A percentile compares a stretch with the other conserved stretches of the same genome.
Conservation (phyloP, 2,329 filamentous ascomycete species). For the Nemania sp. region DNA sequence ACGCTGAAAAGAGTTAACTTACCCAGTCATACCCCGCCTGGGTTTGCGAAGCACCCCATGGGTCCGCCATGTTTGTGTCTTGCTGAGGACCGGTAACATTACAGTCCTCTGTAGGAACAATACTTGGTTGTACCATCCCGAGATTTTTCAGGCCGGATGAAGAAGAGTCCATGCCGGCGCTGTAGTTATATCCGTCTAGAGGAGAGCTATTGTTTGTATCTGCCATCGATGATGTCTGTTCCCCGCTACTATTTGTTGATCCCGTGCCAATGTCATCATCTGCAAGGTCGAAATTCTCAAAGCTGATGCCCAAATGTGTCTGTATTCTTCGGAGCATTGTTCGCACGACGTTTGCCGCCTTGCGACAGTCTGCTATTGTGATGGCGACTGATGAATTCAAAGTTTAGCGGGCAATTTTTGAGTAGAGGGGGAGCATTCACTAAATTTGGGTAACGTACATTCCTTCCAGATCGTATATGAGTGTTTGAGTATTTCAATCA, state of each 20-base stretch:
- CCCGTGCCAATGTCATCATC: constrained; percentile 3
- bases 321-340: constrained; percentile 52
- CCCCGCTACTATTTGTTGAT: constrained; percentile 7
- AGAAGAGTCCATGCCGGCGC: constrained; percentile 18
- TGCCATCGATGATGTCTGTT: constrained; percentile 25
- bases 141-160: constrained; percentile 26
- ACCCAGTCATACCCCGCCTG: constrained; percentile 39
- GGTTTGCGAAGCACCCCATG: constrained; percentile 32
- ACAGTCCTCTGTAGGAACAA: constrained; percentile 4
- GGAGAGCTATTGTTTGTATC: constrained; percentile 6
- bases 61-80: constrained; percentile 22
- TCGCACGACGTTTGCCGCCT: constrained; percentile 51
- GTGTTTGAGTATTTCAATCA: constrained; percentile 47
- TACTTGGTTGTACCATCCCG: constrained; percentile 20
- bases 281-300: constrained; percentile 8
- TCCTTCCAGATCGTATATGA: constrained; percentile 52
- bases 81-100: constrained; percentile 11
- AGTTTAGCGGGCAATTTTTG: constrained; percentile 22
- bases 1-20: constrained; percentile 21
- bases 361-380: constrained; percentile 47
- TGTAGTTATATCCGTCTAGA: constrained; percentile 4
- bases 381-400: constrained; percentile 38
- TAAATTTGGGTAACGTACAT: constrained; percentile 17
- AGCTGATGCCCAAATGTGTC: constrained; percentile 26
- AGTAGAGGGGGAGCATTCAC: neutral